Evolutionary conservation across 495 filamentous ascomycete genomes (phyloP), one percentile per base, ranked within the genome.

Genomic region (Trichoderma parareesei): DNA sequence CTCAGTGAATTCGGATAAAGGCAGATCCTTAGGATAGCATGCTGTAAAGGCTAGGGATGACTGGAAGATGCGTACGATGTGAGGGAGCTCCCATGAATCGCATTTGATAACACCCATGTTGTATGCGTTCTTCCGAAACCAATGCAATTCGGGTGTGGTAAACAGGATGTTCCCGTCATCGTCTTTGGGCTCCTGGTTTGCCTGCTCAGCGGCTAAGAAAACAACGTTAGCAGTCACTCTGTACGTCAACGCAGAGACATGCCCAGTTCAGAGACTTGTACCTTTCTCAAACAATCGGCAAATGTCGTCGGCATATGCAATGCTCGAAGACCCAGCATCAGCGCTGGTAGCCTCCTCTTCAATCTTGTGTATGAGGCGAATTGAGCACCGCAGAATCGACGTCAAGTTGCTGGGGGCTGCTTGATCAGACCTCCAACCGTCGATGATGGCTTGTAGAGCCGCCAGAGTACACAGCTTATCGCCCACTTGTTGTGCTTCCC

Each of bases 61-160:
- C 11, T 75, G 71, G 3, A 93, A 71, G 57, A 95, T 80, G 37
- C 82, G 74, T 38, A 87, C 64, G 0, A 84, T 78, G 53, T 76
- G 73, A 8, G 75, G 72, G 6, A 85, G 78, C 18, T 80, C 70
- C 79, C 88, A 86, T 13, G 67, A 72, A 0, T 77, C 78, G 46
- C 83, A 76, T 67, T 86, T 85, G 2, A 20, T 27, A 9, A 93
- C 71, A 0, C 85, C 83, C 35, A 91, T 71, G 67, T 93, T 92
- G 73, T 94, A 96, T 7, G 85, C 83, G 67, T 87, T 92, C 63
- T 85, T 83, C 59, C 85, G 86, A 73, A 95, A 91, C 91, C 91
- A 94, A 70, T 93, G 81, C 3, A 93, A 77, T 65, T 95, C 90
- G 37, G 75, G 74, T 27, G 80, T 57, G 2, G 76, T 82, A 72